Base-by-base conservation (phyloP, 2,329 filamentous ascomycete genomes). In the Sporothrix globosa region DNA sequence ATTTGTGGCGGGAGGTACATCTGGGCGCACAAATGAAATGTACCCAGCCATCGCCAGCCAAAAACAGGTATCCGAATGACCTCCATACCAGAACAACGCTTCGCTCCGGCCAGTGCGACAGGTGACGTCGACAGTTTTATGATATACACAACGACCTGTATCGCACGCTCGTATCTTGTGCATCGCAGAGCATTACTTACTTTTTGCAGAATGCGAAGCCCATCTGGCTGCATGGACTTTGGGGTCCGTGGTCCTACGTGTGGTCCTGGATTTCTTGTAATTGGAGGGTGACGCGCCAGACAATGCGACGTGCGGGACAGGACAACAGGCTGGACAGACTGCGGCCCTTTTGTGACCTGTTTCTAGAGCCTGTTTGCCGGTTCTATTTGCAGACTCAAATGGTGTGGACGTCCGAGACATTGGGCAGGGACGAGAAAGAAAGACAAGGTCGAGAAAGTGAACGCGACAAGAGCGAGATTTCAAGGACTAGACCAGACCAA, bases 261-360 rank as follows among this genome's bases (percentile, higher is more conserved):
- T 41, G 30, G 39, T 24, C 39, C 27, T 44, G 11, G 5, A 4
- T 44, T 17, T 44, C 41, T 17, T 65, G 24, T 65, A 34, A 66
- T 66, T 66, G 63, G 63, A 66, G 63, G 63, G 44, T 21, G 46
- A 53, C 63, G 46, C 63, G 63, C 63, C 63, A 66, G 27, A 30
- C 21, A 52, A 14, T 53, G 46, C 52, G 63, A 66, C 19, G 46
- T 52, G 63, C 27, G 63, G 46, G 46, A 65, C 44, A 65, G 61
- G 34, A 41, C 30, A 44, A 17, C 34, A 44, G 56, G 13, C n/a
- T 17, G 3, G 27, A n/a, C 13, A 24, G 60, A 13, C 17, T 27
- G n/a, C 44, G 60, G 60, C 56, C 56, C 56, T 44, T 44, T 60
- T 44, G 14, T 6, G 19, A 2, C 34, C 30, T 41, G 30, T 44